phyloP scores from a whole-genome alignment of 2,329 filamentous ascomycete species.

The Amauroascus niger region DNA sequence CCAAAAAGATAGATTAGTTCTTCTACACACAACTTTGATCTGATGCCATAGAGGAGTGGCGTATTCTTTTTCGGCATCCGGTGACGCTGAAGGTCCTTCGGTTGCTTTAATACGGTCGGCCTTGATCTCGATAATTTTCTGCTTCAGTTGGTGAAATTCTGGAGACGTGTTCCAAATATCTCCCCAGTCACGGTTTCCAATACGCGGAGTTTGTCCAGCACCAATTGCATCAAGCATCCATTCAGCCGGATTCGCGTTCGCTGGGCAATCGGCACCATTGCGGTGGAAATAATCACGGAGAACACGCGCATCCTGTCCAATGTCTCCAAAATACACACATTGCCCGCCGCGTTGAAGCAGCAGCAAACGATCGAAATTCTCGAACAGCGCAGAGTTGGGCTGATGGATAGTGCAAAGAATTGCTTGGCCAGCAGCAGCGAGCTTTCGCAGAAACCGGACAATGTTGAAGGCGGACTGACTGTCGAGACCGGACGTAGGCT shows the following conservation, averaged over 20 bases:
- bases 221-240: slow-evolving; percentile 59
- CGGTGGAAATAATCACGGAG: slow-evolving; percentile 55
- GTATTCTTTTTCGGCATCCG: slow-evolving; percentile 59
- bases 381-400: slow-evolving; percentile 89
- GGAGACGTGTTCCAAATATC: slow-evolving; percentile 47
- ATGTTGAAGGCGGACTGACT: slow-evolving; percentile 91
- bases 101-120: slow-evolving; percentile 46
- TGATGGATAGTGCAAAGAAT: slow-evolving; percentile 98
- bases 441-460: slow-evolving; percentile 74
- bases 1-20: slow-evolving; percentile 74
- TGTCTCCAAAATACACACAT: slow-evolving; percentile 61
- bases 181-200: slow-evolving; percentile 54
- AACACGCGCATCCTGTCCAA: slow-evolving; percentile 50
- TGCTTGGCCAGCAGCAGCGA: slow-evolving; percentile 79
- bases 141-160: slow-evolving; percentile 45
- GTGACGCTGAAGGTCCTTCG: slow-evolving; percentile 28
- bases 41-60: slow-evolving; percentile 73
- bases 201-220: slow-evolving; percentile 58
- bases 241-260: slow-evolving; percentile 63
- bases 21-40: slow-evolving; percentile 61
- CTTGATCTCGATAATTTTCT: slow-evolving; percentile 58
- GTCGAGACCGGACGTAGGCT: slow-evolving; percentile 89
- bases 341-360: slow-evolving; percentile 56
- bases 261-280: slow-evolving; percentile 52
- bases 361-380: slow-evolving; percentile 62